These are phyloP conservation scores for Pezicula radicicola DNA, from an alignment of 2,329 filamentous ascomycete genomes.

Conservation along the genomic window DNA sequence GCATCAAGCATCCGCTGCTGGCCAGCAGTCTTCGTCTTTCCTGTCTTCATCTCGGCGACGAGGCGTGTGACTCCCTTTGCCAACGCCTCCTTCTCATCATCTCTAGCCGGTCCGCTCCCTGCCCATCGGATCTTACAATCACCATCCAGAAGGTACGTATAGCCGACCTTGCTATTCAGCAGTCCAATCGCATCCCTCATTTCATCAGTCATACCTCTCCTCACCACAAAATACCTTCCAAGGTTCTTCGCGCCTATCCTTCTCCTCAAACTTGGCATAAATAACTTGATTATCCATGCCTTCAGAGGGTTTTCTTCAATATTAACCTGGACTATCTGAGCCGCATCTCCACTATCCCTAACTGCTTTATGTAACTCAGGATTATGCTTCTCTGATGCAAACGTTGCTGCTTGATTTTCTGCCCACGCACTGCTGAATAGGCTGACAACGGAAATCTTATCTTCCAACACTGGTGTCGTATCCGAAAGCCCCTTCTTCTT, in stretches of 20 bases:
- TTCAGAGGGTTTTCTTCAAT: conserved; percentile 77
- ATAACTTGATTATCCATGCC: conserved; percentile 54
- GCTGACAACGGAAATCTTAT: conserved; percentile 74
- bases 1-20: not conserved
- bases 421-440: conserved; percentile 86
- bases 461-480: conserved; percentile 72
- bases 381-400: conserved; percentile 63
- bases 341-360: conserved; percentile 45
- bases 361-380: conserved; percentile 65
- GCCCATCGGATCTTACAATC: conserved; percentile 93
- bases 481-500: conserved; percentile 48
- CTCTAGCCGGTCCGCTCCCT: conserved; percentile 68
- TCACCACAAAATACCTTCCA: conserved; percentile 60
- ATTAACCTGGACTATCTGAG: conserved; percentile 84
- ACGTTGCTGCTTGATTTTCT: conserved; percentile 73
- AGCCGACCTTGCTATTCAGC: conserved; percentile 81
- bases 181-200: conserved; percentile 64
- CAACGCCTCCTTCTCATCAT: conserved; percentile 64
- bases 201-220: conserved; percentile 54
- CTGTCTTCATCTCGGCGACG: conserved; percentile 47
- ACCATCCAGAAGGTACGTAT: conserved; percentile 86
- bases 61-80: conserved; percentile 62
- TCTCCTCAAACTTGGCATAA: conserved; percentile 50
- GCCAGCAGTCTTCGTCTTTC: conserved; percentile 1
- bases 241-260: conserved; percentile 50